phyloP scores from a whole-genome alignment of 2,329 filamentous ascomycete species.

The Alternaria sp. region DNA sequence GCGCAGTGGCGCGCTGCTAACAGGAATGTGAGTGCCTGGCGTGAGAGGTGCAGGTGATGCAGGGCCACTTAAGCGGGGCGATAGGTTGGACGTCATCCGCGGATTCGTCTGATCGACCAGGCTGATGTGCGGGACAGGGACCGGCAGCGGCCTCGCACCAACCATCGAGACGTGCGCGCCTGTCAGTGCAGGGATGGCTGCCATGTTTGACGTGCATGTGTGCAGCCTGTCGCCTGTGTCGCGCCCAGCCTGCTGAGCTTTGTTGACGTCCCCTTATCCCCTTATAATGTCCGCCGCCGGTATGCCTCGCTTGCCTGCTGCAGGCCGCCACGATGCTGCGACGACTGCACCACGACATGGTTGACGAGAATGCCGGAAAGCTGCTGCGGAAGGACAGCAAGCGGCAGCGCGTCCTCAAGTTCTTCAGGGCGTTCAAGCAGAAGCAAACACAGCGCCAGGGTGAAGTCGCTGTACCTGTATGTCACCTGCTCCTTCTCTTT shows the following conservation, averaged over 20 bases:
- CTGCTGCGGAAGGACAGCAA: conserved; percentile 37
- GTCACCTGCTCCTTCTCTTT: conserved; percentile 4
- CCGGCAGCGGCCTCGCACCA: conserved; percentile 17
- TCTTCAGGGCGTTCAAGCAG: conserved; percentile 39
- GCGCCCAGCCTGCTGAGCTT: conserved; percentile 28
- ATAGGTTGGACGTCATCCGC: conserved; percentile 31
- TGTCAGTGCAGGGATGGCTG: conserved; percentile 29
- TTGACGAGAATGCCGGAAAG: conserved; percentile 25
- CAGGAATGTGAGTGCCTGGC: background rate
- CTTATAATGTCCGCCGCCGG: conserved; percentile 21
- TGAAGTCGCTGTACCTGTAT: conserved; percentile 26
- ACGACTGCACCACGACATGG: conserved; percentile 30
- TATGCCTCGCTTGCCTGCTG: conserved; percentile 26
- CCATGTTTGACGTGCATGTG: conserved; percentile 39
- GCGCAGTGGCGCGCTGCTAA: background rate
- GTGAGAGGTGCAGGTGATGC: conserved; percentile 24
- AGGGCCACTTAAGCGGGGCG: conserved; percentile 9
- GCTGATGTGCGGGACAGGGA: conserved; percentile 34
- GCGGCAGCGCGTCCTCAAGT: conserved; percentile 38
- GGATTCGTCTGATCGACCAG: conserved; percentile 18
- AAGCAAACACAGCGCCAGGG: conserved; percentile 23
- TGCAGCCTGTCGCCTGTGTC: conserved; percentile 12
- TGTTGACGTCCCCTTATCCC: conserved; percentile 27
- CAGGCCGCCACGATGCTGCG: conserved; percentile 36
- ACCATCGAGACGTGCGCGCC: conserved; percentile 19